These are phyloP conservation scores for Gigaspora rosea DNA, from an alignment of 192 early-diverging fungal species.

Conservation along the genomic window DNA sequence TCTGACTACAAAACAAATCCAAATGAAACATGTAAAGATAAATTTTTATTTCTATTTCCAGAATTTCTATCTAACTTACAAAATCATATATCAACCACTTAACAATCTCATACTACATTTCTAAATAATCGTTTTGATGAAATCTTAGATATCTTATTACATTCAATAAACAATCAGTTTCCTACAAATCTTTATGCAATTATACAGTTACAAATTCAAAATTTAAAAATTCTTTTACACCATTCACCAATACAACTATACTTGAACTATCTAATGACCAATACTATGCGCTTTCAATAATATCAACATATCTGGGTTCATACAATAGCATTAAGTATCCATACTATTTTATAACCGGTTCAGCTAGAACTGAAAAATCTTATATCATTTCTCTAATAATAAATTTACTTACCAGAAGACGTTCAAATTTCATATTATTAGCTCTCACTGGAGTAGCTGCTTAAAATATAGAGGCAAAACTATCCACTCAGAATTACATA, in stretches of 20 bases:
- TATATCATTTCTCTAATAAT: not conserved
- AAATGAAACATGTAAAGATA: not conserved
- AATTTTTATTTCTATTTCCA: not conserved
- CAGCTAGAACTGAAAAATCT: constrained; percentile 3
- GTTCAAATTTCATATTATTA: not conserved
- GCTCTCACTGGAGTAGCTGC: not conserved
- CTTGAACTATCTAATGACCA: not conserved
- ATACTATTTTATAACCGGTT: constrained; percentile 2
- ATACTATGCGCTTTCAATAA: not conserved
- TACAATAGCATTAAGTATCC: not conserved
- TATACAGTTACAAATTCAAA: not conserved
- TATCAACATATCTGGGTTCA: not conserved
- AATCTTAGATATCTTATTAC: not conserved
- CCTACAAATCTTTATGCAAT: not conserved
- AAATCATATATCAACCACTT: not conserved
- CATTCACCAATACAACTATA: not conserved
- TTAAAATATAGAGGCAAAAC: not conserved
- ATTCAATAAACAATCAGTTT: not conserved
- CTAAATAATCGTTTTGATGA: not conserved
- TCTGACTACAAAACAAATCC: not conserved
- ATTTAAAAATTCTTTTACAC: not conserved
- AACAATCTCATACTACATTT: not conserved
- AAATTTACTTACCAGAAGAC: not conserved
- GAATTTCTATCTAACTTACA: not conserved
- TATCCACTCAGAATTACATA: not conserved